Percentiles rank a stretch among this genome's conserved stretches.
Evolutionary conservation across 2,329 filamentous ascomycete species (phyloP).

Genomic region (Leptosphaerulina australis): DNA sequence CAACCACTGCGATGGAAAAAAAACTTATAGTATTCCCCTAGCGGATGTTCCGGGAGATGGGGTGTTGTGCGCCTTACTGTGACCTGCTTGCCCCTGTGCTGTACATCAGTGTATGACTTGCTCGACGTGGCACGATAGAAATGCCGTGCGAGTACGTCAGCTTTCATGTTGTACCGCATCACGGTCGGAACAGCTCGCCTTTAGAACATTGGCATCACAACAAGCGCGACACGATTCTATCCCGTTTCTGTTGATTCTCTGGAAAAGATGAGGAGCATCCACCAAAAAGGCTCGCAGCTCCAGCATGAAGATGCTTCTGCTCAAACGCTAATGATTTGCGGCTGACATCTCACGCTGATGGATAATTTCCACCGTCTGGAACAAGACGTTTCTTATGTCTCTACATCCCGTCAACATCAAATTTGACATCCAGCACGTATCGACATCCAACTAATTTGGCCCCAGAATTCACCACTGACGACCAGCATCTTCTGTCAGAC

Average conservation of each 20-base stretch:
- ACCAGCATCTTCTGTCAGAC: neutral
- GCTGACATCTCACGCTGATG: neutral
- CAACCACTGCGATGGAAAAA: constrained; percentile 1
- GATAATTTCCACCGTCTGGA: neutral
- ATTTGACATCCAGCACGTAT: neutral
- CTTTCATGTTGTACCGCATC: constrained; percentile 8
- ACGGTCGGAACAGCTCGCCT: constrained; percentile 1
- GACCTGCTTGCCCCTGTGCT: constrained; percentile 9
- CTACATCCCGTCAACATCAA: neutral
- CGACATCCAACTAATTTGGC: constrained; percentile 3
- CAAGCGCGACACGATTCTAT: neutral
- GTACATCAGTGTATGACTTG: constrained; percentile 2
- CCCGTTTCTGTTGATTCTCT: constrained; percentile 1
- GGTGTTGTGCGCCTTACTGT: constrained; percentile 3
- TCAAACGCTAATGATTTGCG: neutral
- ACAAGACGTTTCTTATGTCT: constrained; percentile 2
- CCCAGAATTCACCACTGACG: neutral
- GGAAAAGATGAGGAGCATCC: constrained; percentile 4
- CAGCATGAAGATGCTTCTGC: constrained; percentile 4
- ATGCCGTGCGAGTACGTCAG: constrained; percentile 6
- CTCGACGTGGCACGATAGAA: constrained; percentile 10
- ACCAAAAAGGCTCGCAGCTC: constrained; percentile 2
- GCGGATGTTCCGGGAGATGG: neutral
- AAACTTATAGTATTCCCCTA: neutral
- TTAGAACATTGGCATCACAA: constrained; percentile 7